Percentiles rank a stretch among this genome's conserved stretches.
Conservation (phyloP, 2,329 filamentous ascomycete genomes). For the Pseudopithomyces chartarum region DNA sequence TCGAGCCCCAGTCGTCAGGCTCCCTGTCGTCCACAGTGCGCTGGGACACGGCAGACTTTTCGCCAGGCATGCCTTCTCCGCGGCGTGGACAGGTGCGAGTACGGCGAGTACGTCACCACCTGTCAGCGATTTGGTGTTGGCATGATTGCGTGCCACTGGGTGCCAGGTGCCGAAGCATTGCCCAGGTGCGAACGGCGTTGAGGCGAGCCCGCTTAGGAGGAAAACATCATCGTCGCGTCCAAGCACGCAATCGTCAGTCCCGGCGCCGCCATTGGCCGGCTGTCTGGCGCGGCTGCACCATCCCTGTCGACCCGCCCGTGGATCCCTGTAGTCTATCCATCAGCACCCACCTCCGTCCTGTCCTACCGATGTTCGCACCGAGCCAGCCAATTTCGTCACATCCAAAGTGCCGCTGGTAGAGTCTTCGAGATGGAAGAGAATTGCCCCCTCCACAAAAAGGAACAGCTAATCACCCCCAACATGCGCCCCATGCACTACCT, state of each 20-base stretch:
- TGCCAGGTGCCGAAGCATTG: neutral
- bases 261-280: constrained; percentile 25
- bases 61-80: neutral
- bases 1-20: no score
- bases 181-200: constrained; percentile 2
- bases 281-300: constrained; percentile 21
- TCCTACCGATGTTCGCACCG: constrained; percentile 7
- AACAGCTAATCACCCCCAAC: neutral
- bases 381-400: constrained; percentile 6
- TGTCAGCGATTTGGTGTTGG: neutral
- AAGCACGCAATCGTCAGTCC: constrained; percentile 40
- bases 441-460: neutral
- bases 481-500: neutral
- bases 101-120: neutral
- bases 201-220: constrained; percentile 6
- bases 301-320: constrained; percentile 32
- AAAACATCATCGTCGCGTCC: constrained; percentile 37
- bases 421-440: constrained; percentile 3
- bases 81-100: neutral
- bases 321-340: constrained; percentile 26
- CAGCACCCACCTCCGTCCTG: constrained; percentile 17
- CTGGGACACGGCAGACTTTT: no score
- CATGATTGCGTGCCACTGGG: no score
- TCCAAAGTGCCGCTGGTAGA: neutral
- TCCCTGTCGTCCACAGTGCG: no score